Evolutionary conservation across 805 yeast genomes (phyloP).

Genomic region (Tanozyma kutaoensis): DNA sequence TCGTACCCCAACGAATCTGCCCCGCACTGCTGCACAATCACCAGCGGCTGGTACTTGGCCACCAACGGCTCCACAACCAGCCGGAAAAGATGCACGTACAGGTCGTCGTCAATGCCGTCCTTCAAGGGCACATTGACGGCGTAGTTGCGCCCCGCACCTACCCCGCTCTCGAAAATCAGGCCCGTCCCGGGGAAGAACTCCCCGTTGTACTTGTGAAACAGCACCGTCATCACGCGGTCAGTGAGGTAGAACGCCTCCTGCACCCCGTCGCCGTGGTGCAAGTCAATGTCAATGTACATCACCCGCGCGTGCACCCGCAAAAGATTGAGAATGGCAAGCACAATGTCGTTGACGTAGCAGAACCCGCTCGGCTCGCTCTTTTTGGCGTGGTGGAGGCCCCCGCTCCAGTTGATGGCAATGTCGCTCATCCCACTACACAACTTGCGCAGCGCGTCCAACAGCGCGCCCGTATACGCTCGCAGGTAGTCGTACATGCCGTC

Average conservation of each 20-base stretch:
- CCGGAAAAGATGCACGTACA: conserved; percentile 64
- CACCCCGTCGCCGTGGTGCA: conserved; percentile 97
- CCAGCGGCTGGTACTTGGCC: conserved; percentile 84
- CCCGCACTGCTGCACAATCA: conserved; percentile 92
- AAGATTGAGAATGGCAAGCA: conserved; percentile 72
- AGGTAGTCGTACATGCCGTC: conserved; percentile 92
- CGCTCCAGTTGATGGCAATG: conserved; percentile 92
- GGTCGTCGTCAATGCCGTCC: conserved; percentile 92
- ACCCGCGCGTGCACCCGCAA: conserved; percentile 86
- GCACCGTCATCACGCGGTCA: conserved; percentile 92
- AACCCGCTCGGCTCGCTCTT: conserved; percentile 91
- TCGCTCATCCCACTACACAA: conserved; percentile 79
- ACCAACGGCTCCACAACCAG: conserved; percentile 84
- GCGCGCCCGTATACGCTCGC: conserved; percentile 83
- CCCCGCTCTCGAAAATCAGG: conserved; percentile 75
- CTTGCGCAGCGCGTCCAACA: conserved; percentile 84
- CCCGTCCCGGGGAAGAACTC: conserved; percentile 98
- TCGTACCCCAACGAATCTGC: conserved; percentile 94
- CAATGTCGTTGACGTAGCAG: conserved; percentile 92
- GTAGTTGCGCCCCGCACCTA: conserved; percentile 80
- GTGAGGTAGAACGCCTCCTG: conserved; percentile 94
- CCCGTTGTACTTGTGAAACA: conserved; percentile 88
- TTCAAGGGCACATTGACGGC: conserved; percentile 85
- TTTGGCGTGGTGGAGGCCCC: conserved; percentile 94
- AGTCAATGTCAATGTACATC: conserved; percentile 84